phyloP scores from a whole-genome alignment of 495 filamentous ascomycete genomes.

The Neurospora intermedia region DNA sequence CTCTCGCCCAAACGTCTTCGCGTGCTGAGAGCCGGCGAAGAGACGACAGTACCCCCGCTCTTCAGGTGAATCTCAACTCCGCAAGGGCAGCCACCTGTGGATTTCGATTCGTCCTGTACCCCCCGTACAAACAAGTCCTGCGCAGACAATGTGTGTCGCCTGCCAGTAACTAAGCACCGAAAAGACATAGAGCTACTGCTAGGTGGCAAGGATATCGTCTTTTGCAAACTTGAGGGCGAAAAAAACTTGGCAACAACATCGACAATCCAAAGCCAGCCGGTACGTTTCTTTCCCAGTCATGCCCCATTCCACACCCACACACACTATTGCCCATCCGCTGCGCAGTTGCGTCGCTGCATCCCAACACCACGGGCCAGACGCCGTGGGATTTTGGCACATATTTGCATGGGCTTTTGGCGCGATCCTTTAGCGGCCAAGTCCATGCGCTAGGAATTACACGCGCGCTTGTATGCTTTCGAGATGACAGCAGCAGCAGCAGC shows the following conservation, averaged over 20 bases:
- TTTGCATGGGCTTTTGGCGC: background rate
- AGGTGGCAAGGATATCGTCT: background rate
- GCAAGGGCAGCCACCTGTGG: background rate
- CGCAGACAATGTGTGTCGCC: background rate
- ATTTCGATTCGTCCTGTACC: background rate
- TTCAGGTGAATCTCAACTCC: background rate
- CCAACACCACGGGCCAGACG: background rate
- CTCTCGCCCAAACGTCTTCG: background rate
- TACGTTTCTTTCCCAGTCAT: background rate
- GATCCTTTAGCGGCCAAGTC: background rate
- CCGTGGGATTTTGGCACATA: background rate
- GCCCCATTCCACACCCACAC: background rate
- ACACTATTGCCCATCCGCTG: background rate
- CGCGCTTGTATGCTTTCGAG: background rate
- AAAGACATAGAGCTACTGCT: background rate
- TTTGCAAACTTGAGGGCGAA: background rate
- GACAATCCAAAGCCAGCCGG: background rate
- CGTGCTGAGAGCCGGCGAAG: background rate
- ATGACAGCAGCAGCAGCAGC: background rate
- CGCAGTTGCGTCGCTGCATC: background rate
- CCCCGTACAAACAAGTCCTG: background rate
- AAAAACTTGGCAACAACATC: background rate
- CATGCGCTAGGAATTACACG: background rate
- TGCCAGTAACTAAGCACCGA: background rate
- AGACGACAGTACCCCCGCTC: background rate